phyloP scores from a whole-genome alignment of 1,284 basidiomycete genomes.

The Mycena sp. region DNA sequence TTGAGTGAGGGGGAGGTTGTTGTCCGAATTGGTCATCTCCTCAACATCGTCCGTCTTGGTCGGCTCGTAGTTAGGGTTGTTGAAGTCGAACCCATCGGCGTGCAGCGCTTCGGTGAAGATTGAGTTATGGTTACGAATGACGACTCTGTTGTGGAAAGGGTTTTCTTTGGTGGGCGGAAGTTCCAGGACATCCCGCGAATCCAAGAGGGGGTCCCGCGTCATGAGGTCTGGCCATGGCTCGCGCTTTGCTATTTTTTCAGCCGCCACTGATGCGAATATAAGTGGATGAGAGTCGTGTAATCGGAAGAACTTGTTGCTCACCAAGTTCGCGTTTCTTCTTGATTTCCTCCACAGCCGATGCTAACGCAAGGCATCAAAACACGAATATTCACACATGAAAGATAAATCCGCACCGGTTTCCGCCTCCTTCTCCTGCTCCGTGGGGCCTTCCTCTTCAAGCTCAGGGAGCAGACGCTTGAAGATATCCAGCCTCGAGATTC shows the following conservation, averaged over 20 bases:
- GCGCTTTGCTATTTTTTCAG: conserved; percentile 10
- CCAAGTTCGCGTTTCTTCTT: conserved; percentile 7
- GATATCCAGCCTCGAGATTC: conserved; percentile 24
- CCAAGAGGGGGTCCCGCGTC: conserved; percentile 66
- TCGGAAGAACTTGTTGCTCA: neutral
- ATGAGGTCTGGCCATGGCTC: conserved; percentile 64
- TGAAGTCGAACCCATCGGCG: conserved; percentile 41
- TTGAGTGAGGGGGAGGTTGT: conserved; percentile 14
- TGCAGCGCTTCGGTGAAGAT: conserved; percentile 53
- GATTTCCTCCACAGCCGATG: conserved; percentile 4
- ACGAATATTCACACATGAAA: neutral
- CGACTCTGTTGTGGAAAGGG: conserved; percentile 65
- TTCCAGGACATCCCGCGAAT: conserved; percentile 62
- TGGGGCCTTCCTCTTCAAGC: conserved; percentile 15
- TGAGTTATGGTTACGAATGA: conserved; percentile 69
- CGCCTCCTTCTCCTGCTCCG: neutral
- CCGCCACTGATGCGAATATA: conserved; percentile 13
- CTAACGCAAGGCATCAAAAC: neutral
- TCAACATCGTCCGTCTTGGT: conserved; percentile 41
- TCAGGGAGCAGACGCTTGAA: conserved; percentile 24
- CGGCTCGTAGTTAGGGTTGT: conserved; percentile 35
- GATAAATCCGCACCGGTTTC: conserved; percentile 3
- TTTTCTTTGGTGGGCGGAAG: conserved; percentile 59
- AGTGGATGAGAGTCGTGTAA: neutral
- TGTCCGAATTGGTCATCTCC: neutral